phyloP scores from a whole-genome alignment of 2,329 filamentous ascomycete species.

The Fusarium chlamydosporum region DNA sequence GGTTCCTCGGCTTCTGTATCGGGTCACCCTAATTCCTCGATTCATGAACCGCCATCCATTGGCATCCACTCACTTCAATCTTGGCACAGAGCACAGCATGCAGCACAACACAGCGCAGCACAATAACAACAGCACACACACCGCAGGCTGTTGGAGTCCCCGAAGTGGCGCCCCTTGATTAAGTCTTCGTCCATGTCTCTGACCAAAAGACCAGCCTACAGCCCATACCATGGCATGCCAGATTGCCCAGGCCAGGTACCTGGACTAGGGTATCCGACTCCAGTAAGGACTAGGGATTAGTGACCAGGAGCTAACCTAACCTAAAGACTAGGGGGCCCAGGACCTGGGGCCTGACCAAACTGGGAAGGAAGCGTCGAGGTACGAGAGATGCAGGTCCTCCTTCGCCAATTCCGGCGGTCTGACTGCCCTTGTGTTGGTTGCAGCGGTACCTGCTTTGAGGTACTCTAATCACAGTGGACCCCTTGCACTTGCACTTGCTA shows the following conservation, averaged over 20 bases:
- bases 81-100: conserved; percentile 25
- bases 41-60: conserved; percentile 35
- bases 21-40: conserved; percentile 32
- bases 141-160: conserved; percentile 33
- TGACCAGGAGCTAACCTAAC: conserved; percentile 27
- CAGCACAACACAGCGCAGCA: not conserved
- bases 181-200: conserved; percentile 29
- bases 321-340: conserved; percentile 22
- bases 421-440: conserved; percentile 35
- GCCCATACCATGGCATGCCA: conserved; percentile 19
- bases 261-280: conserved; percentile 11
- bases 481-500: conserved; percentile 42
- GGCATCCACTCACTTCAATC: conserved; percentile 38
- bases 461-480: conserved; percentile 43
- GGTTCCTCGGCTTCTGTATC: conserved; percentile 39
- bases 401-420: conserved; percentile 41
- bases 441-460: conserved; percentile 35
- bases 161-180: conserved; percentile 43
- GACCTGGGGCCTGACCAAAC: conserved; percentile 32
- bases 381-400: conserved; percentile 41
- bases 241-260: conserved; percentile 32
- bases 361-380: conserved; percentile 40
- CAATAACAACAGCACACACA: conserved; percentile 10
- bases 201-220: conserved; percentile 4
- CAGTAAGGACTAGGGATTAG: conserved; percentile 24